Conservation (phyloP, 768 basidiomycete genomes). For the Lentinula sp. region DNA sequence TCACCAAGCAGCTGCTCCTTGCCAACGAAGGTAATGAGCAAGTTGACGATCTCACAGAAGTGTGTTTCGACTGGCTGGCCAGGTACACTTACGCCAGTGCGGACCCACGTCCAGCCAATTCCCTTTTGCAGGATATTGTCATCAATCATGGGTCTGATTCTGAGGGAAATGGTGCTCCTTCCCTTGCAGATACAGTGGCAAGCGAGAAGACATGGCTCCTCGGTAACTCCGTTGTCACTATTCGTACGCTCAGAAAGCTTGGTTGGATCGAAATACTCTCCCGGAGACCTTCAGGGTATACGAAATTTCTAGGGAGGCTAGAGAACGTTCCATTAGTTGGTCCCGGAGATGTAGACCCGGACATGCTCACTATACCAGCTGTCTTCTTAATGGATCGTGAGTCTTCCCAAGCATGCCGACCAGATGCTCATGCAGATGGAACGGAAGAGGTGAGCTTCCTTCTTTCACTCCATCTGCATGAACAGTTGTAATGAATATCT, state of each 20-base stretch:
- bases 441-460: conserved; percentile 8
- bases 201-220: conserved; percentile 79
- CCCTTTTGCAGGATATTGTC: conserved; percentile 73
- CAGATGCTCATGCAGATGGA: conserved; percentile 12
- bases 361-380: conserved; percentile 65
- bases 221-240: conserved; percentile 80
- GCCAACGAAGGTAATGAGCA: conserved; percentile 72
- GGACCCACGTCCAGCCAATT: conserved; percentile 82
- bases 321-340: conserved; percentile 88
- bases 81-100: conserved; percentile 92
- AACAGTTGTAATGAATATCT: neutral
- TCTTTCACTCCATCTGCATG: neutral
- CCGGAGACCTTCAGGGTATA: conserved; percentile 84
- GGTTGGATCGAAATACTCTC: conserved; percentile 90
- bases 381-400: conserved; percentile 67
- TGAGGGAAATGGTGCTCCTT: neutral
- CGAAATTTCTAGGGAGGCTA: conserved; percentile 74
- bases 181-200: conserved; percentile 29
- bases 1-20: conserved; percentile 78
- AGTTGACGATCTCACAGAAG: conserved; percentile 88
- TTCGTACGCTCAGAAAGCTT: conserved; percentile 61
- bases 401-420: conserved; percentile 24
- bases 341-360: conserved; percentile 79
- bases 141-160: conserved; percentile 27
- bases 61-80: conserved; percentile 97